phyloP scores from a whole-genome alignment of 805 yeast genomes.

The Ogataea nonfermentans region DNA sequence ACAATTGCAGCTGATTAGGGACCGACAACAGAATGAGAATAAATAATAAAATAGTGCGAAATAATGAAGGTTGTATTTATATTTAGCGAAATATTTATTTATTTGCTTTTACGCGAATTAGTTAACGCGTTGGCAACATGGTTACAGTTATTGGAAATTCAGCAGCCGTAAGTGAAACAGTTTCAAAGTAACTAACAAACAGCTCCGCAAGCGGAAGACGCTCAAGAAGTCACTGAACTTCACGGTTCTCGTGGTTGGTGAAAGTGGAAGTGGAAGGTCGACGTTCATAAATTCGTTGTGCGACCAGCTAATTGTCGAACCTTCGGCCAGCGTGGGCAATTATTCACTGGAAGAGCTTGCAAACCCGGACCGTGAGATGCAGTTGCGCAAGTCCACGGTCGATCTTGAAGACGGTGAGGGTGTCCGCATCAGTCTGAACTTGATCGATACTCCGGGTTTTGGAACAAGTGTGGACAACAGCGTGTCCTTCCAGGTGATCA shows the following conservation, averaged over 20 bases:
- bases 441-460: constrained; percentile 83
- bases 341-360: constrained; percentile 46
- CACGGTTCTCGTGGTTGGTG: constrained; percentile 84
- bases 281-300: constrained; percentile 89
- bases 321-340: constrained; percentile 48
- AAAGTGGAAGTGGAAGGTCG: constrained; percentile 86
- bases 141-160: constrained; percentile 18
- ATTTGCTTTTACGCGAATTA: constrained; percentile 7
- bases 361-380: constrained; percentile 50
- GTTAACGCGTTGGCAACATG: constrained; percentile 11
- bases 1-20: constrained; percentile 41
- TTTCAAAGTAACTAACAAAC: neutral
- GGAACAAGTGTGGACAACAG: constrained; percentile 73
- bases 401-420: constrained; percentile 86
- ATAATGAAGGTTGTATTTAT: no score
- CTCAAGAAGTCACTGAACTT: constrained; percentile 82
- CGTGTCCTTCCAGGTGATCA: constrained; percentile 62
- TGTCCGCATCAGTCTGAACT: constrained; percentile 70
- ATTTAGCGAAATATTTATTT: constrained; percentile 5
- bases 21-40: constrained; percentile 1
- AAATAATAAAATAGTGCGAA: no score
- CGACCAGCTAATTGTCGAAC: constrained; percentile 81
- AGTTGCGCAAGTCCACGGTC: constrained; percentile 74
- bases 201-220: constrained; percentile 70
- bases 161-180: constrained; percentile 10